These are phyloP conservation scores for Hippophae tibetana DNA, from an alignment of 306 rosid species.

Conservation along the genomic window DNA sequence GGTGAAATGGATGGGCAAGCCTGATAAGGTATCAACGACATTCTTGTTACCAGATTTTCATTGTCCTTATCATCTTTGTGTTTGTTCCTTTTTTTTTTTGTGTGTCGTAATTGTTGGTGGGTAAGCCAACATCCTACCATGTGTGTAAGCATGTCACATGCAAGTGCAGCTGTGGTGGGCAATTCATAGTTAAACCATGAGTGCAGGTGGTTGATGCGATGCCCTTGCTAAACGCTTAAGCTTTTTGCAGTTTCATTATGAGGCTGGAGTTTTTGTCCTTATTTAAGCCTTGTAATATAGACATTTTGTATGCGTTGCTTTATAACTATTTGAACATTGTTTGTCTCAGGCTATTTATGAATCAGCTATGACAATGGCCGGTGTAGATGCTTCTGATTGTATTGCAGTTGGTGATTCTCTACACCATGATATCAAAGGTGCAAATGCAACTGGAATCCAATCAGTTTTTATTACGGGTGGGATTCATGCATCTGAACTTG, in stretches of 20 bases:
- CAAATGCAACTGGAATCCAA: constrained; percentile 65
- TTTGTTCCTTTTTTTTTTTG: not conserved
- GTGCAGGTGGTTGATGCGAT: no score
- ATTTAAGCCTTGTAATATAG: constrained; percentile 1
- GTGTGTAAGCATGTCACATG: no score
- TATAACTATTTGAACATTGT: constrained; percentile 5
- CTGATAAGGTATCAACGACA: constrained; percentile 51
- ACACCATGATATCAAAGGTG: constrained; percentile 94
- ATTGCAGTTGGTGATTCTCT: constrained; percentile 91
- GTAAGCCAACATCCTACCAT: no score
- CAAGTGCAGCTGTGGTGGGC: no score
- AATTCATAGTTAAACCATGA: no score
- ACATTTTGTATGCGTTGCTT: constrained; percentile 11
- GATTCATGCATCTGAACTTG: constrained; percentile 73
- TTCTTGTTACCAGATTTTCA: not conserved
- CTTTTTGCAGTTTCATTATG: not conserved
- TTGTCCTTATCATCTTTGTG: constrained; percentile 6
- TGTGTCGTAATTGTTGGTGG: not conserved
- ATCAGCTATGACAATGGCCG: constrained; percentile 66
- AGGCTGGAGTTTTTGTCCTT: no score
- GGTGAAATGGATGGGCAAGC: constrained; percentile 99
- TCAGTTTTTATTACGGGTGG: constrained; percentile 72
- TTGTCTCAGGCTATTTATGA: constrained; percentile 59
- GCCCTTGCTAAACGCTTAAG: not conserved
- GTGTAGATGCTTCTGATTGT: constrained; percentile 51